A percentile compares a stretch with the other conserved stretches of the same genome.
phyloP scores from a whole-genome alignment of 2,329 filamentous ascomycete genomes.

The Ophiostoma novo-ulmi region DNA sequence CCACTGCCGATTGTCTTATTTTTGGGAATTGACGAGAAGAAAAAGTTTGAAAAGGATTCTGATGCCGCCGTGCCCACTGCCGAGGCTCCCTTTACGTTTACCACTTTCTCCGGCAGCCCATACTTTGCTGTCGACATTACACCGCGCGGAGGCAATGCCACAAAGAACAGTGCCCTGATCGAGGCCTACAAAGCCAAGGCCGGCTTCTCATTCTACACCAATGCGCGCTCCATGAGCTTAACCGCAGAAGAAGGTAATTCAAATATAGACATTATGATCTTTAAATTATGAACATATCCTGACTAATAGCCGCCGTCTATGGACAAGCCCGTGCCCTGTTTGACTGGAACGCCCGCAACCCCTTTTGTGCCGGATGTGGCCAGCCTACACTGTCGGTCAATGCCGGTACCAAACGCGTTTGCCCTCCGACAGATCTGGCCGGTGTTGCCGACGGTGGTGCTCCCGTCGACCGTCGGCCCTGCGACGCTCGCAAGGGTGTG shows the following conservation, averaged over 20 bases:
- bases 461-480: constrained; percentile 58
- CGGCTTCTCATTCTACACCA: constrained; percentile 61
- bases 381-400: constrained; percentile 73
- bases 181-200: constrained; percentile 49
- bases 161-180: constrained; percentile 53
- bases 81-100: constrained; percentile 50
- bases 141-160: constrained; percentile 57
- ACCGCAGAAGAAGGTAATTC: constrained; percentile 44
- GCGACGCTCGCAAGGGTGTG: constrained; percentile 74
- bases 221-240: constrained; percentile 43
- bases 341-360: constrained; percentile 92
- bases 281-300: not conserved
- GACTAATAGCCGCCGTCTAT: constrained; percentile 69
- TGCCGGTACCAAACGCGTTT: constrained; percentile 74
- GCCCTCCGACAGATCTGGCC: constrained; percentile 63
- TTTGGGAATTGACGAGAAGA: constrained; percentile 69
- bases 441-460: constrained; percentile 41
- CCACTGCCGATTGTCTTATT: constrained; percentile 72
- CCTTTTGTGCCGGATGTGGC: constrained; percentile 87
- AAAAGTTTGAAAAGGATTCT: constrained; percentile 28
- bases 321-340: constrained; percentile 81
- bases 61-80: constrained; percentile 31
- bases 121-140: constrained; percentile 91
- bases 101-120: constrained; percentile 70
- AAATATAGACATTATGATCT: too few species aligned